Evolutionary conservation across 2,329 filamentous ascomycete species (phyloP), one percentile per base, ranked within the genome.

Genomic region (Ophiocordyceps australis): DNA sequence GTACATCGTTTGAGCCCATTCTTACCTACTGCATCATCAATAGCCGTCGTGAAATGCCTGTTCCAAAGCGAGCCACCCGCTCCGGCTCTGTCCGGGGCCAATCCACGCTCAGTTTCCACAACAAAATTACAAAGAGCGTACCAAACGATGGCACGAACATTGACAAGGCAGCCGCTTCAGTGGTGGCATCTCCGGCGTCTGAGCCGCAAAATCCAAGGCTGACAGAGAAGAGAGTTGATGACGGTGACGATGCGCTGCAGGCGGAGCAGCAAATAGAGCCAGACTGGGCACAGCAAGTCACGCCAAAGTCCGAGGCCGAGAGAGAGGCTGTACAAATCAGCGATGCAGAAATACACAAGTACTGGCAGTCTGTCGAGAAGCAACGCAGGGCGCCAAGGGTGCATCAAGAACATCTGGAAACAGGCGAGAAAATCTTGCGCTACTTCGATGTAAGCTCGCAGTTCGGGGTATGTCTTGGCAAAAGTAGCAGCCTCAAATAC

Each of bases 401-500:
- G 19, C 89, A 95, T 42, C 82, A 92, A 51, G 51, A 74, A 39
- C 74, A 62, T 3, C 45, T 95, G 37, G 64, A 59, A 9, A 37
- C 78, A 23, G 62, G 76, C 29, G 85, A 95, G 60, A 93, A 86
- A 58, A 71, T 95, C 15, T 51, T 95, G 40, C 62, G 86, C 34
- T 80, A 93, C 46, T 98, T 89, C 52, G 89, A 98, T 47, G 76
- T 92, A 36, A 89, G 75, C 42, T 80, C 68, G 32, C 80, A 93
- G 41, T 98, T 80, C 47, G 89, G 89, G 29, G 83, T 92, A 69
- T 57, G 79, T 71, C 10, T 24, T 18, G 17, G n/a, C n/a, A n/a
- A n/a, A n/a, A n/a, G n/a, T n/a, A n/a, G n/a, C n/a, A n/a, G n/a
- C n/a, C n/a, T n/a, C n/a, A n/a, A n/a, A n/a, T n/a, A n/a, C n/a